Percentiles rank a stretch among this genome's conserved stretches.
phyloP scores from a whole-genome alignment of 257 asterid species.

The Lavandula angustifolia region DNA sequence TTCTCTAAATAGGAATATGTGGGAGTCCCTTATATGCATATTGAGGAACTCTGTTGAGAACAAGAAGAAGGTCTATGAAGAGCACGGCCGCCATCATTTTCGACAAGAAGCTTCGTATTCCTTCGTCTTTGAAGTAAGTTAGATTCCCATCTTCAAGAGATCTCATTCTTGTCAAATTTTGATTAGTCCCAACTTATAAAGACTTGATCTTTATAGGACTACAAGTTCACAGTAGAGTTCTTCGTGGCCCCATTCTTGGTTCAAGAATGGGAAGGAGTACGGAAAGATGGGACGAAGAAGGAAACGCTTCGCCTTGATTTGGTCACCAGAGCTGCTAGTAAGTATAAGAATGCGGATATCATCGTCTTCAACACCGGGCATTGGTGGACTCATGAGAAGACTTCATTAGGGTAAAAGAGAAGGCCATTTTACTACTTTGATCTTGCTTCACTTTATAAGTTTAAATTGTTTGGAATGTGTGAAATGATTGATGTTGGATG shows the following conservation, averaged over 20 bases:
- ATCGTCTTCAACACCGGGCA: slow-evolving; percentile 82
- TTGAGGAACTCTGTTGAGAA: slow-evolving; percentile 61
- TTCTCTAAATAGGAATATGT: slow-evolving; percentile 77
- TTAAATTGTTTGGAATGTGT: too few relatives aligned
- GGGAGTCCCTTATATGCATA: slow-evolving; percentile 84
- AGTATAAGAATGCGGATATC: slow-evolving; percentile 57
- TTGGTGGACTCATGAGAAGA: slow-evolving; percentile 92
- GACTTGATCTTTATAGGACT: slow-evolving; percentile 56
- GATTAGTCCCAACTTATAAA: slow-evolving; percentile 28
- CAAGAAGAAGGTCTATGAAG: slow-evolving; percentile 65
- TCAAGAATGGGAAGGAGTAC: slow-evolving; percentile 59
- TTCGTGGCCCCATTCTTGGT: slow-evolving; percentile 72
- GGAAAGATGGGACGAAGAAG: slow-evolving; percentile 52
- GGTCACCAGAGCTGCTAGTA: slow-evolving; percentile 47
- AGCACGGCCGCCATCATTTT: slow-evolving; percentile 61
- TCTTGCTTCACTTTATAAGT: neutral
- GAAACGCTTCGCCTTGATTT: slow-evolving; percentile 82
- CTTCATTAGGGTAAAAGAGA: slow-evolving; percentile 59
- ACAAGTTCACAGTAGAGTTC: slow-evolving; percentile 68
- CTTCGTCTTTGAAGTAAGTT: slow-evolving; percentile 64
- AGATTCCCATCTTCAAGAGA: neutral
- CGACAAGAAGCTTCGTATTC: slow-evolving; percentile 65
- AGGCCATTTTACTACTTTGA: neutral
- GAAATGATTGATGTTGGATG: slow-evolving; percentile 9
- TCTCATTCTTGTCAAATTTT: neutral